These are phyloP conservation scores for Aureobasidium melanogenum DNA, from an alignment of 2,329 filamentous ascomycete genomes.

Conservation along the genomic window DNA sequence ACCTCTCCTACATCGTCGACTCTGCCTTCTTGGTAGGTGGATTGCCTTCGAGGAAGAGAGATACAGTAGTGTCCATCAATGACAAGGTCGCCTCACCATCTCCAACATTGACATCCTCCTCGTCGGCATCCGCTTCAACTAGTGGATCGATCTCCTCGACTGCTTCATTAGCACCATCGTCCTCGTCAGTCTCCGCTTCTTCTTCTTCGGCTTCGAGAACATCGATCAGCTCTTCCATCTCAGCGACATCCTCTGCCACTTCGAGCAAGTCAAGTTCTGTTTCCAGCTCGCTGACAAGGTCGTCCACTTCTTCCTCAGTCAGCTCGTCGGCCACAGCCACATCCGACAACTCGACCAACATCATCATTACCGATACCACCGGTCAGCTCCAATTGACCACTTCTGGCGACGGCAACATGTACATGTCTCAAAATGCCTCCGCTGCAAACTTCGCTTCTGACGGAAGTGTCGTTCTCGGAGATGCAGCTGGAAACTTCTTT, in stretches of 20 bases:
- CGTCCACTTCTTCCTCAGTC: background rate
- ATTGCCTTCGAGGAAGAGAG: background rate
- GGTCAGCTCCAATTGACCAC: background rate
- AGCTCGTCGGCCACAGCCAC: background rate
- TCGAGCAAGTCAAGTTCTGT: background rate
- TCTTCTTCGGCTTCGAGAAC: background rate
- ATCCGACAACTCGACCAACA: background rate
- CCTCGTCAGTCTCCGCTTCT: background rate
- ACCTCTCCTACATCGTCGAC: constrained; percentile 6
- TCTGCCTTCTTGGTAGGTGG: background rate
- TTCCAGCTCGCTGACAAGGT: background rate
- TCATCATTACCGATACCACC: constrained; percentile 11
- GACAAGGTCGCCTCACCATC: background rate
- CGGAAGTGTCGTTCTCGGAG: background rate
- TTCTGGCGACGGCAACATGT: background rate
- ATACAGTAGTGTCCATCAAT: background rate
- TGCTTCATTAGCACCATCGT: background rate
- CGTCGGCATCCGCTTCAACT: background rate
- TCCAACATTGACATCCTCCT: background rate
- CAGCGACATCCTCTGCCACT: background rate
- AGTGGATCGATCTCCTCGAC: background rate
- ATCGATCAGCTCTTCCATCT: background rate
- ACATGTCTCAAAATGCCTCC: constrained; percentile 7
- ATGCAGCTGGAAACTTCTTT: background rate
- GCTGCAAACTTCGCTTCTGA: background rate